Conservation (phyloP, 139 green algal species). For the Tetraselmis chui region DNA sequence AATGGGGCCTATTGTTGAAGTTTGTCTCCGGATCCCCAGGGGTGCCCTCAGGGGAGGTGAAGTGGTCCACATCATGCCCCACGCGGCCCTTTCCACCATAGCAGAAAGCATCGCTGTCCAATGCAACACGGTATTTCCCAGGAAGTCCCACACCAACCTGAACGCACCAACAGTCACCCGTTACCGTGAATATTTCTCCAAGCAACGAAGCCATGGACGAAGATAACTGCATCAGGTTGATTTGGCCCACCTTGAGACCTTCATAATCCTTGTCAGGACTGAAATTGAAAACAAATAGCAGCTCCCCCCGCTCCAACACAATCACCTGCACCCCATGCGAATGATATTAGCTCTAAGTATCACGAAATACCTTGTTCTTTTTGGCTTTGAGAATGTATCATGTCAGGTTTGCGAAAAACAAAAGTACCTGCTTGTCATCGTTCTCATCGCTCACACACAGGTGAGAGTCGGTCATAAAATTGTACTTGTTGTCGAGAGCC, state of each 20-base stretch:
- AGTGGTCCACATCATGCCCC: conserved; percentile 64
- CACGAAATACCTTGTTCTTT: too few species aligned
- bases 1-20: conserved; percentile 45
- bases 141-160: conserved; percentile 50
- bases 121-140: conserved; percentile 75
- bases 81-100: conserved; percentile 79
- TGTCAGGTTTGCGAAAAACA: too few species aligned
- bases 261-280: conserved; percentile 60
- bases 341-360: too few species aligned
- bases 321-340: conserved; percentile 77
- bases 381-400: too few species aligned
- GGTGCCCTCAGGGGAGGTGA: conserved; percentile 46
- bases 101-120: conserved; percentile 78
- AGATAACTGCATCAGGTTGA: background rate
- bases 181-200: too few species aligned
- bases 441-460: conserved; percentile 53
- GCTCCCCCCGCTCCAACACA: conserved; percentile 84
- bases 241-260: conserved; percentile 49
- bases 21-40: conserved; percentile 18
- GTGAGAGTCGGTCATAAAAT: conserved; percentile 41
- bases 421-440: conserved; percentile 59
- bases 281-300: conserved; percentile 98
- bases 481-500: conserved; percentile 53
- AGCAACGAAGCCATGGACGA: too few species aligned
- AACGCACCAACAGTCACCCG: background rate